phyloP scores from a whole-genome alignment of 1,139 yeast species.

The Meyerozyma guilliermondii region DNA sequence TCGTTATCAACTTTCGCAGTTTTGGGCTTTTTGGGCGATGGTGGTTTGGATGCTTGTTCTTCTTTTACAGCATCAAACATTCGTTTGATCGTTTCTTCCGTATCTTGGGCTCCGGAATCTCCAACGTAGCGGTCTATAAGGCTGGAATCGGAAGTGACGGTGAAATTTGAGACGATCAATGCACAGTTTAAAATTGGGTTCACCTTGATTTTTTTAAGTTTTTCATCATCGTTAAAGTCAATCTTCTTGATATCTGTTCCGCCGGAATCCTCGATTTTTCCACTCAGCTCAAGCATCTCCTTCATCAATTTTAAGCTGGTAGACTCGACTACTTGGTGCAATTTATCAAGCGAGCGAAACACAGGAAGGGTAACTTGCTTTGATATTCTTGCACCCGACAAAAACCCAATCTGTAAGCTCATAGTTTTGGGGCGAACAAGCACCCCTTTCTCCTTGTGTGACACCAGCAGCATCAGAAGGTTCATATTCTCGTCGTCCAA shows the following conservation, averaged over 20 bases:
- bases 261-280: constrained; percentile 22
- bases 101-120: constrained; percentile 5
- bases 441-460: constrained; percentile 17
- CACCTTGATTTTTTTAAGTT: constrained; percentile 25
- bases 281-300: constrained; percentile 24
- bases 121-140: constrained; percentile 48
- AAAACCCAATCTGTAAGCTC: constrained; percentile 29
- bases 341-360: constrained; percentile 32
- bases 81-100: constrained; percentile 12
- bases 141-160: constrained; percentile 32
- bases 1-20: constrained; percentile 8
- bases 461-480: constrained; percentile 21
- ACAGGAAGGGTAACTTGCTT: constrained; percentile 43
- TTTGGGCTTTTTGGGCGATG: constrained; percentile 1
- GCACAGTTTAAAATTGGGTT: constrained; percentile 48
- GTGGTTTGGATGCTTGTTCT: constrained; percentile 2
- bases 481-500: constrained; percentile 61
- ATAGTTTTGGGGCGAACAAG: constrained; percentile 51
- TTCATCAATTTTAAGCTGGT: constrained; percentile 28
- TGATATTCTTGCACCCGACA: constrained; percentile 26
- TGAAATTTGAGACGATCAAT: constrained; percentile 51
- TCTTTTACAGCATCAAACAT: constrained; percentile 18
- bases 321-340: constrained; percentile 25
- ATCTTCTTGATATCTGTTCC: constrained; percentile 8
- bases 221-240: constrained; percentile 7